Evolutionary conservation across 2,329 filamentous ascomycete species (phyloP).

Genomic region (Aspergillus terreus): DNA sequence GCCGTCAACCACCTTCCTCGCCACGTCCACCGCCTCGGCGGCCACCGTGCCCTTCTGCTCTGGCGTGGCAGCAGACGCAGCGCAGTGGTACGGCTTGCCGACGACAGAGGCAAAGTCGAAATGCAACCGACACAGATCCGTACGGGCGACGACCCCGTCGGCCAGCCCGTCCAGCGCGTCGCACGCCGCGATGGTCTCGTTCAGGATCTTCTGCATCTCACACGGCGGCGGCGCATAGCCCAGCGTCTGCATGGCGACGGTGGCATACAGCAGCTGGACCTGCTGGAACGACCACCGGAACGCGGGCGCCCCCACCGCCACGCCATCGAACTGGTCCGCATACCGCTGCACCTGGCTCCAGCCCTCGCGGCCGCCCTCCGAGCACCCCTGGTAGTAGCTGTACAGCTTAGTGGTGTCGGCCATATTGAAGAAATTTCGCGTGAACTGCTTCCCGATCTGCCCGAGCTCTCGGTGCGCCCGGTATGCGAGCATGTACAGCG

Average conservation of each 20-base stretch:
- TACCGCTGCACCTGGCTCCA: slow-evolving; percentile 52
- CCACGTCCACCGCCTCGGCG: slow-evolving; percentile 28
- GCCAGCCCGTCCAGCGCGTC: slow-evolving; percentile 53
- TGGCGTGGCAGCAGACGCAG: slow-evolving; percentile 23
- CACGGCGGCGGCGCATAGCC: slow-evolving; percentile 43
- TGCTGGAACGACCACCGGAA: slow-evolving; percentile 45
- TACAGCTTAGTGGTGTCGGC: slow-evolving; percentile 25
- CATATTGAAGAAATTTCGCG: slow-evolving; percentile 40
- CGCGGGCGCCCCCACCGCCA: slow-evolving; percentile 45
- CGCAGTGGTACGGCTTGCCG: slow-evolving; percentile 47
- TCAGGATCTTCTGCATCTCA: slow-evolving; percentile 38
- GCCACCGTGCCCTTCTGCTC: slow-evolving; percentile 29
- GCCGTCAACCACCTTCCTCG: slow-evolving; percentile 35
- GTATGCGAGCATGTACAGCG: slow-evolving; percentile 40
- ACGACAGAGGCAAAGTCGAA: slow-evolving; percentile 47
- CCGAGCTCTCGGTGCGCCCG: slow-evolving; percentile 52
- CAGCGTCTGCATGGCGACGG: slow-evolving; percentile 37
- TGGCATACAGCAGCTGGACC: slow-evolving; percentile 39
- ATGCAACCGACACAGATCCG: slow-evolving; percentile 46
- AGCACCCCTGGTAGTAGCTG: slow-evolving; percentile 54
- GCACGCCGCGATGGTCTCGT: slow-evolving; percentile 53
- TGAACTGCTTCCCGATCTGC: slow-evolving; percentile 43
- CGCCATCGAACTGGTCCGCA: slow-evolving; percentile 46
- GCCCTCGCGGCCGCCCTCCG: slow-evolving; percentile 53
- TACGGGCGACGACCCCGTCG: slow-evolving; percentile 52